These are phyloP conservation scores for Apiotrichum laibachii DNA, from an alignment of 1,284 basidiomycete genomes.

Conservation along the genomic window DNA sequence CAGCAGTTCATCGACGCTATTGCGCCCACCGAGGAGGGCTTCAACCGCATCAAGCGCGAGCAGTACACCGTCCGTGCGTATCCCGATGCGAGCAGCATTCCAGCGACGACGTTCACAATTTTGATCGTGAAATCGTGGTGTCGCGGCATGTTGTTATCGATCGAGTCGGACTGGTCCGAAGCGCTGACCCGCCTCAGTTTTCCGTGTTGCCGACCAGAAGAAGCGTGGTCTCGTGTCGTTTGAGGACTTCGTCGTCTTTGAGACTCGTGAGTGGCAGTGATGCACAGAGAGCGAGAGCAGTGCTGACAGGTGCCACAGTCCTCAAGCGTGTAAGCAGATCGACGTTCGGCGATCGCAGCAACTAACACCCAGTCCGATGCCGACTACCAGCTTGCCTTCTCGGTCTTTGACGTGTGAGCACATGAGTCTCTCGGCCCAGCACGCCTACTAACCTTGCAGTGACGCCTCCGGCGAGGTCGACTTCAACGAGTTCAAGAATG, in stretches of 20 bases:
- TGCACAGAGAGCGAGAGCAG: neutral
- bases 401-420: constrained; percentile 88
- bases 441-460: constrained; percentile 49
- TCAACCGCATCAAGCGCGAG: constrained; percentile 74
- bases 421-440: neutral
- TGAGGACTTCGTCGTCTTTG: constrained; percentile 92
- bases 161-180: constrained; percentile 2
- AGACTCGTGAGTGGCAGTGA: constrained; percentile 57
- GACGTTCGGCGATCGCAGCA: neutral
- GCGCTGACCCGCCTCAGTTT: constrained; percentile 56
- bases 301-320: constrained; percentile 25
- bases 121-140: neutral
- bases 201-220: constrained; percentile 80
- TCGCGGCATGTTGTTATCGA: neutral
- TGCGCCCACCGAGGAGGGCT: constrained; percentile 71
- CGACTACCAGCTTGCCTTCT: constrained; percentile 93
- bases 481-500: constrained; percentile 88
- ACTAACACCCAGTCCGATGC: constrained; percentile 68
- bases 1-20: constrained; percentile 90
- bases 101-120: neutral
- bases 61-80: constrained; percentile 69
- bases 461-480: constrained; percentile 84
- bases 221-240: constrained; percentile 78
- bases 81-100: neutral
- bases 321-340: constrained; percentile 38